Evolutionary conservation across 306 rosid genomes (phyloP), one percentile per base, ranked within the genome.

Genomic region (Corylus heterophylla): DNA sequence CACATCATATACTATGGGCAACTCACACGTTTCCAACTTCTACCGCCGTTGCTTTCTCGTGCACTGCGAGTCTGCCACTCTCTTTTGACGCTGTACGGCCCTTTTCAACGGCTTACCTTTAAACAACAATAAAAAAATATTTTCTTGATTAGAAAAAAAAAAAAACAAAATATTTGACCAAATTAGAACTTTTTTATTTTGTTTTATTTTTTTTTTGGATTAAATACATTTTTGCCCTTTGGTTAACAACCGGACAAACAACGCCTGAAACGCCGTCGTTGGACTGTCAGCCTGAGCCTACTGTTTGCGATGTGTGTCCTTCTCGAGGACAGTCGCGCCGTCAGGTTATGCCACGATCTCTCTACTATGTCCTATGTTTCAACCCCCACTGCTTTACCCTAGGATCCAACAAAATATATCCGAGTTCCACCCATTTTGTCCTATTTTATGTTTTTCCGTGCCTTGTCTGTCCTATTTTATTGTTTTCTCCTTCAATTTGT

Each of bases 241-340:
- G 22, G 22, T 22, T 79, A 82, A 84, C 84, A 80, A 54, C 27
- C 79, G 84, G 87, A 84, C 87, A 76, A 59, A 73, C 73, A 73
- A 80, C 82, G 76, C 25, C 87, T 76, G 82, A 73, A 66, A 84
- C 87, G 87, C 87, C 87, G 87, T 84, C 87, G 82, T 84, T 66
- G 51, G 80, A 73, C 67, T 35, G 83, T 84, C 79, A 73, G 63
- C 52, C 44, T 62, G 18, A 69, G 27, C 48, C 73, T 83, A 44
- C 68, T 47, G 29, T 44, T 22, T 7, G 20, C 4, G 48, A 22
- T 22, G 22, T 39, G 22, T 58, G 47, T 79, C 74, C 54, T 70
- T 70, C 22, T 76, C 76, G 73, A 59, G 76, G 79, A 73, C 74
- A 52, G 73, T 56, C 82, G 76, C 79, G 84, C 84, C 82, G 87